Base-by-base conservation (phyloP, 2,329 filamentous ascomycete genomes). In the Thyridium curvatum region DNA sequence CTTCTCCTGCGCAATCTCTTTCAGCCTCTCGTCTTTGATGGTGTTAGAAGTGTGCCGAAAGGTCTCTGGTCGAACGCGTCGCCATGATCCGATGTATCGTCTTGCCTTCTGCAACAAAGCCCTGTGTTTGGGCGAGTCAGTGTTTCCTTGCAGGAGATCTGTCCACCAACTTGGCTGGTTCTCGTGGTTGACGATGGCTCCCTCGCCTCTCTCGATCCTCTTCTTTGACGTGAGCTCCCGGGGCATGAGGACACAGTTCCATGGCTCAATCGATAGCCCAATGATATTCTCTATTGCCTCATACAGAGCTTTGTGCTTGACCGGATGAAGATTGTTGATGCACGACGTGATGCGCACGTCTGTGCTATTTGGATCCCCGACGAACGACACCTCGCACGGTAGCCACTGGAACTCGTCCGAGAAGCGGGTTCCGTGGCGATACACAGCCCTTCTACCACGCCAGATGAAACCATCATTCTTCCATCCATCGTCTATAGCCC, bases 261-360 rank as follows among this genome's bases (percentile, higher is more conserved):
- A 72, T 3, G 62, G 51, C 0, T 65, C 64, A 5, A 72, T 50
- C 1, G 61, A 50, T 2, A 41, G 52, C 6, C 56, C 49, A 3
- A 67, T 52, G 18, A 65, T 48, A 32, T 56, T 48, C 39, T 65
- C 64, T 12, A 67, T 44, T 4, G 55, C 46, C 4, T 29, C 32
- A 41, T 68, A 68, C 10, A 63, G 52, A 3, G 41, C 45, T 12
- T 41, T 36, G 41, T 63, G 50, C 21, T 50, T 48, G 6, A 33
- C 40, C 2, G 66, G 65, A 46, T 68, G 64, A 4, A 69, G 50
- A 42, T 67, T 68, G 50, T 69, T 71, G 52, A 69, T 58, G 47
- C 69, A 70, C 49, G 62, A 65, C 4, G 57, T 61, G 38, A 69
- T 61, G 10, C 48, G 50, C 18, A 55, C 52, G 10, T 26, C 10